phyloP scores from a whole-genome alignment of 2,329 filamentous ascomycete genomes.

The Pseudocercospora cruenta region DNA sequence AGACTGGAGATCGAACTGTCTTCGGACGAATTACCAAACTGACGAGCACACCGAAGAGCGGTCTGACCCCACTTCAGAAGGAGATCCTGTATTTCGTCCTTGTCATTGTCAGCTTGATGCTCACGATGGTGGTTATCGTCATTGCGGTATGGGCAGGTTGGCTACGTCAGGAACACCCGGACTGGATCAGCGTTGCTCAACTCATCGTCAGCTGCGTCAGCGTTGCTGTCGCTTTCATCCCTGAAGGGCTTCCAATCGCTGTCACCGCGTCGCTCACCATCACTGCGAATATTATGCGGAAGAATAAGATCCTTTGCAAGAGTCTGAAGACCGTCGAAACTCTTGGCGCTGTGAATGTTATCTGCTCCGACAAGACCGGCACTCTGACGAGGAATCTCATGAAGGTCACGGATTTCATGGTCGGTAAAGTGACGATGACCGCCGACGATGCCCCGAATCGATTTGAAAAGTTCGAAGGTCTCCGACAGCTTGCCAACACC shows the following conservation, averaged over 20 bases:
- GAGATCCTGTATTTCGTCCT: conserved; percentile 74
- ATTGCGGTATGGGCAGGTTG: conserved; percentile 62
- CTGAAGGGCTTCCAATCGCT: conserved; percentile 72
- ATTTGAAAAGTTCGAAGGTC: conserved; percentile 41
- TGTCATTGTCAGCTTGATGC: conserved; percentile 70
- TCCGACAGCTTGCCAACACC: conserved; percentile 64
- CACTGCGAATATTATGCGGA: conserved; percentile 74
- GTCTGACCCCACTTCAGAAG: conserved; percentile 70
- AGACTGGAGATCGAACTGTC: conserved; percentile 72
- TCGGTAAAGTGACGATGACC: conserved; percentile 57
- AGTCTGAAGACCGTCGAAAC: conserved; percentile 79
- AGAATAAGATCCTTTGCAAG: conserved; percentile 78
- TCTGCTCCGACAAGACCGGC: conserved; percentile 79
- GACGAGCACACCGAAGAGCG: conserved; percentile 69
- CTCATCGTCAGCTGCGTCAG: conserved; percentile 73
- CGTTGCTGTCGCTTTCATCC: conserved; percentile 75
- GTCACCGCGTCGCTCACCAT: conserved; percentile 71
- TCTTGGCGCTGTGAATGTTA: conserved; percentile 70
- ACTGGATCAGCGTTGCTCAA: conserved; percentile 72
- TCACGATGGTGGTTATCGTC: conserved; percentile 66
- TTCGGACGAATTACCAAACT: conserved; percentile 74
- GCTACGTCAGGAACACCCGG: conserved; percentile 67
- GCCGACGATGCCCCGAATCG: conserved; percentile 54
- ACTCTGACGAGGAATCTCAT: conserved; percentile 58
- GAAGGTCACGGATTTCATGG: conserved; percentile 66